Evolutionary conservation across 495 filamentous ascomycete genomes (phyloP), one percentile per base, ranked within the genome.

Genomic region (Parachaetomium inaequale): DNA sequence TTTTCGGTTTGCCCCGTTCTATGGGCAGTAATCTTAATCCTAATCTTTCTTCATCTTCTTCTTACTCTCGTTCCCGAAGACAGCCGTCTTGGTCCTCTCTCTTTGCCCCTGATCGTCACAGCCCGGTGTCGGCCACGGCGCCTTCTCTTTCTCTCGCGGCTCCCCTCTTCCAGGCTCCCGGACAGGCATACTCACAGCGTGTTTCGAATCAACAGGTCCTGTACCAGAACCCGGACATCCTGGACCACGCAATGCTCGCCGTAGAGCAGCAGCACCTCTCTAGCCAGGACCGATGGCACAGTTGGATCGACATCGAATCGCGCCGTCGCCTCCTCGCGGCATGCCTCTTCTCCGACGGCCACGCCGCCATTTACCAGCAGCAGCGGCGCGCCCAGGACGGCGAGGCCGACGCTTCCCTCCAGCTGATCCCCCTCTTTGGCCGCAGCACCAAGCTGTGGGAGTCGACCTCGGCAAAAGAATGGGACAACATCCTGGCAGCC

Each of bases 261-360:
- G 62, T 64, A 47, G 69, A 74, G 53, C 59, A 67, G 25, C 69
- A 72, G 28, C 69, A 69, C 54, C 46, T 67, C n/a, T 63, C 63
- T n/a, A 45, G 66, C 50, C 63, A 75, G 10, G 67, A 71, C 47
- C 68, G 72, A 46, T 84, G 82, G 82, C 70, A 63, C 4, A 65
- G 67, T 67, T 84, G 81, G 81, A 63, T 82, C 42, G 68, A 78
- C 43, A 64, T 66, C 26, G 82, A 84, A 64, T 72, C 76, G 25
- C 72, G 68, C 63, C 78, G 78, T n/a, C 77, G 82, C 38, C 75
- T 84, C 53, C 67, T 81, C 19, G 72, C 76, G 47, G 75, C 73
- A 11, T 84, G 78, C 69, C 78, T 82, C 70, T 66, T 80, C 64
- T 70, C 78, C 58, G 81, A 84, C 69, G 71, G 78, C 19, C 82